A percentile compares a stretch with the other conserved stretches of the same genome.
These are phyloP conservation scores for Fonsecaea nubica DNA, from an alignment of 2,329 filamentous ascomycete genomes.

Conservation along the genomic window DNA sequence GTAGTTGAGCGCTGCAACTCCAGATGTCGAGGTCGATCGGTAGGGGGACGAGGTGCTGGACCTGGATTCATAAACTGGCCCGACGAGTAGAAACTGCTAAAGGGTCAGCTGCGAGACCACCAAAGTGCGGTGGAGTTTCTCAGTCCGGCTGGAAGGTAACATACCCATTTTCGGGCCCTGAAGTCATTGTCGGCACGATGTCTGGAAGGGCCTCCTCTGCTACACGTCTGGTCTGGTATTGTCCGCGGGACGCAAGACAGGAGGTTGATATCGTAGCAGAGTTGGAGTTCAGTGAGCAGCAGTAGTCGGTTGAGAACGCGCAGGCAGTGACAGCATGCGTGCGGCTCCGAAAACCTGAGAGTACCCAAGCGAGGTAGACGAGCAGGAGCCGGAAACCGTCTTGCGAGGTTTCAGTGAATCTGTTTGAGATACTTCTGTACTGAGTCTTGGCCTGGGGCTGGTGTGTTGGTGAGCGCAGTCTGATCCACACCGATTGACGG, in stretches of 20 bases:
- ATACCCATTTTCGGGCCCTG: slow-evolving; percentile 34
- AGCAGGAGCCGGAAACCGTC: slow-evolving; percentile 18
- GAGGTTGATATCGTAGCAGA: slow-evolving; percentile 23
- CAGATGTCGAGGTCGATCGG: slow-evolving; percentile 75
- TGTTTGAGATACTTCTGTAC: slow-evolving; percentile 10
- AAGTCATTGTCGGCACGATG: slow-evolving; percentile 29
- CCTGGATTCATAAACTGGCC: slow-evolving; percentile 94
- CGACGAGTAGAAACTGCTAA: slow-evolving; percentile 63
- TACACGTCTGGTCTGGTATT: slow-evolving; percentile 22
- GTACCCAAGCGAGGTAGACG: slow-evolving; percentile 16
- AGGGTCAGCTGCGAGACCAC: slow-evolving; percentile 19
- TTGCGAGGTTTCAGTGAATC: slow-evolving; percentile 16
- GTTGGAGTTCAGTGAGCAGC: slow-evolving; percentile 28
- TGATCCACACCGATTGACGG: slow-evolving; percentile 5
- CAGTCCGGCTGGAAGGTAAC: slow-evolving; percentile 5
- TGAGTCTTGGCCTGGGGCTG: slow-evolving; percentile 8
- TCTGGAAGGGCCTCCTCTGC: slow-evolving; percentile 10
- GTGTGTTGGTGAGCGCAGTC: slow-evolving; percentile 1
- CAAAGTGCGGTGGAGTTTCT: not conserved
- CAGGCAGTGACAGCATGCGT: slow-evolving; percentile 33
- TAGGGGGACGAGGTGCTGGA: slow-evolving; percentile 88
- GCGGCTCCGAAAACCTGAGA: slow-evolving; percentile 21
- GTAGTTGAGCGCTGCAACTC: slow-evolving; percentile 75
- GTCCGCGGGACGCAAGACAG: slow-evolving; percentile 25
- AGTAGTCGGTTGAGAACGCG: slow-evolving; percentile 21